These are phyloP conservation scores for Kwoniella dendrophila DNA, from an alignment of 768 basidiomycete species.

Conservation along the genomic window DNA sequence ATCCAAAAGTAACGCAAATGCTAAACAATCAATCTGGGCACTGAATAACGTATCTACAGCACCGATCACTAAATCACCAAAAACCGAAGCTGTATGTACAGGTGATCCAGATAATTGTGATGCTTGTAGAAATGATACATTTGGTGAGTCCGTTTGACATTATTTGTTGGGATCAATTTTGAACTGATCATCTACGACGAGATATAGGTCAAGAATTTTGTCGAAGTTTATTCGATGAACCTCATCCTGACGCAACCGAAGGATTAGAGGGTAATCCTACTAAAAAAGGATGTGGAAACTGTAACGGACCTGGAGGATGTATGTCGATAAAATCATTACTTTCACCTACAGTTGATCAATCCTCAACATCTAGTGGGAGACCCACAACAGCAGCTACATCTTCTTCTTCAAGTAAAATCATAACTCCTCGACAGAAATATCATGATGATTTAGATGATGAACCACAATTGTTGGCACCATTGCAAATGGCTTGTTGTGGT, in stretches of 20 bases:
- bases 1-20: slow-evolving; percentile 12
- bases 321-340: slow-evolving; percentile 35
- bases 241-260: slow-evolving; percentile 8
- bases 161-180: background rate
- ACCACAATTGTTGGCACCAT: slow-evolving; percentile 17
- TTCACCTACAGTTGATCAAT: slow-evolving; percentile 7
- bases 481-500: slow-evolving; percentile 41
- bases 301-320: slow-evolving; percentile 20
- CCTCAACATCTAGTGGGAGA: background rate
- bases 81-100: slow-evolving; percentile 41
- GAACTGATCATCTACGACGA: background rate
- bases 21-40: slow-evolving; percentile 35
- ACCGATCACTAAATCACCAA: slow-evolving; percentile 2
- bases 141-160: slow-evolving; percentile 31
- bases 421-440: slow-evolving; percentile 2
- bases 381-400: background rate
- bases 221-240: slow-evolving; percentile 31
- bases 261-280: background rate
- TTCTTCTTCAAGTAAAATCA: background rate
- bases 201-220: slow-evolving; percentile 48
- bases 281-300: slow-evolving; percentile 8
- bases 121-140: slow-evolving; percentile 46
- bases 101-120: slow-evolving; percentile 51
- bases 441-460: slow-evolving; percentile 15
- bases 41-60: slow-evolving; percentile 9